Evolutionary conservation across 345 rosid species (phyloP), one percentile per base, ranked within the genome.

Genomic region (Eucalyptus marginata): DNA sequence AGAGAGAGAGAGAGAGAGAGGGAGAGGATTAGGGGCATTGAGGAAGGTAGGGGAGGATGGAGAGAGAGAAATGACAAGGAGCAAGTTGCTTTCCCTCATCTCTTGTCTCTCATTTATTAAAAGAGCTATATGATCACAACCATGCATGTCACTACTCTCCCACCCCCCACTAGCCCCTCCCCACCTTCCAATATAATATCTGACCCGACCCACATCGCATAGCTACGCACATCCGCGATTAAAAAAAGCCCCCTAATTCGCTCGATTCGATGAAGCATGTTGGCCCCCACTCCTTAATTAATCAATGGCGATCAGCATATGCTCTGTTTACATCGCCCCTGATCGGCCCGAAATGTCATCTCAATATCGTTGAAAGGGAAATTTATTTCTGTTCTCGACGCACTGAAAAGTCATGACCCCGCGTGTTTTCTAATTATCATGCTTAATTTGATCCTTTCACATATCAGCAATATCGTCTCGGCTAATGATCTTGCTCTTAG

Each of bases 71-170:
- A 84, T 86, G 90, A 89, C 90, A 59, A 89, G 56, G 71, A 17
- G 36, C 49, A 80, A 29, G 71, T 76, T 76, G 84, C 84, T 86
- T 86, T 92, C 92, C 22, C 71, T 54, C 80, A 59, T 92, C 91
- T 93, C 91, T 90, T 93, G 84, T 91, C 92, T 90, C 92, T 56
- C 94, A 90, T 91, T 93, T 87, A 92, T 90, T 92, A 91, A 49
- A 90, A 92, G 89, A 86, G 90, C 40, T 33, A 14, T 31, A 59
- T 88, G 66, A 86, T 54, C 85, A 88, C 90, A 89, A 86, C 89
- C 88, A 84, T 88, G 36, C 68, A 88, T 84, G 90, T 90, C 91
- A 91, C 87, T 91, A 91, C 87, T 64, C 88, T 51, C 43, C 86
- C 56, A 24, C 86, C 86, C 81, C 88, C 68, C 40, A 40, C 64